phyloP scores from a whole-genome alignment of 495 filamentous ascomycete species.

The Neurospora sp. region DNA sequence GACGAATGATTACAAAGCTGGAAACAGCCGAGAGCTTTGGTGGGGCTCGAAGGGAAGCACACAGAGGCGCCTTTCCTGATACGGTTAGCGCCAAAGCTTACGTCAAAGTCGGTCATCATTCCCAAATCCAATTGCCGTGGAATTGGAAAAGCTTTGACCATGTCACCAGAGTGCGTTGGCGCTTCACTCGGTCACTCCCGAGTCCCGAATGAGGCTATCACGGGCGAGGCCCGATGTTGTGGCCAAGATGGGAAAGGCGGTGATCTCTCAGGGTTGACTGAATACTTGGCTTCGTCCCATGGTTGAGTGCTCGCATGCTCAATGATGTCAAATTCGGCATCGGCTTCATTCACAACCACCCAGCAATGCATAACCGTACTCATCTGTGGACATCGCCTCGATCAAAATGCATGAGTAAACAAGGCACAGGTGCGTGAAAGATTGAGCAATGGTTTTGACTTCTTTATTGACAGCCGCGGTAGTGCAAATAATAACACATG shows the following conservation, averaged over 20 bases:
- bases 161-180: background rate
- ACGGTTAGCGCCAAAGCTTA: conserved; percentile 8
- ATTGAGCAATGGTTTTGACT: background rate
- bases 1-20: background rate
- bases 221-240: background rate
- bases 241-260: background rate
- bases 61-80: background rate
- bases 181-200: background rate
- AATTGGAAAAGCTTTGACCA: background rate
- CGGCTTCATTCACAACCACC: background rate
- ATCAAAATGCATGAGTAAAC: background rate
- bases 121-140: background rate
- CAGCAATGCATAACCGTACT: background rate
- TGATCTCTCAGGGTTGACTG: background rate
- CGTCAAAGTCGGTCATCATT: conserved; percentile 11
- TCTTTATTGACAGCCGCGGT: background rate
- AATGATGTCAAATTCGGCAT: background rate
- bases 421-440: background rate
- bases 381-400: background rate
- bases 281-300: background rate
- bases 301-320: background rate
- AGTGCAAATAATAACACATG: background rate
- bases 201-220: background rate
- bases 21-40: background rate
- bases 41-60: background rate